Evolutionary conservation across 139 green algal genomes (phyloP).

Genomic region (Edaphochlamys debaryana): DNA sequence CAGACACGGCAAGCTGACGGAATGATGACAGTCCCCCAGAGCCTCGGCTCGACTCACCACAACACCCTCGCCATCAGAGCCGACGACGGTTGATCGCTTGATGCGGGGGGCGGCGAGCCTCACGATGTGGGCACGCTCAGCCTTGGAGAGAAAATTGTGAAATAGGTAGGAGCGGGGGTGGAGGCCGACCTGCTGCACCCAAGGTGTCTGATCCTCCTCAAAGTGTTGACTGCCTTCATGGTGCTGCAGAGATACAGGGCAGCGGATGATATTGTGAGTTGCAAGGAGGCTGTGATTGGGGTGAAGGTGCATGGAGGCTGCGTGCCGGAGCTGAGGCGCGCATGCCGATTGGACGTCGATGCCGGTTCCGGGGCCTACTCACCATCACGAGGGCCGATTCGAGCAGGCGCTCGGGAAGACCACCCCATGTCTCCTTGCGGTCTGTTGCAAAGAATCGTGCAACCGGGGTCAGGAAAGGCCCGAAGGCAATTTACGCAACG

Average conservation of each 20-base stretch:
- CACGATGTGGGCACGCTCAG: slow-evolving; percentile 75
- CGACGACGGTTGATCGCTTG: slow-evolving; percentile 79
- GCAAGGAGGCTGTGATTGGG: no score
- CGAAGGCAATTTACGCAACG: no score
- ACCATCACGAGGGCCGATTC: slow-evolving; percentile 19
- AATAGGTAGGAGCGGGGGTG: slow-evolving; percentile 74
- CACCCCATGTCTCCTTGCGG: slow-evolving; percentile 3
- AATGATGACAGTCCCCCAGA: no score
- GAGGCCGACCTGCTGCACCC: slow-evolving; percentile 73
- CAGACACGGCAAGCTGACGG: no score
- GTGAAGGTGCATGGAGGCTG: neutral
- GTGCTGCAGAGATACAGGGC: neutral
- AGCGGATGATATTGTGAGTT: neutral
- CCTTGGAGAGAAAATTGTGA: slow-evolving; percentile 82
- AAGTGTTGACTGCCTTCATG: slow-evolving; percentile 1
- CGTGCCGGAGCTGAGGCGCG: neutral
- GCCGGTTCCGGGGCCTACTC: neutral
- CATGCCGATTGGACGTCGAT: neutral
- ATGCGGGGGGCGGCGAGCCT: slow-evolving; percentile 64
- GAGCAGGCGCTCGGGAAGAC: slow-evolving; percentile 3
- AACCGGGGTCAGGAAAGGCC: no score
- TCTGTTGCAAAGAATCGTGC: neutral
- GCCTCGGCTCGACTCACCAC: no score
- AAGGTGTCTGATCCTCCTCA: slow-evolving; percentile 24
- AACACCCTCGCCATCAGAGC: slow-evolving; percentile 55